Conservation (phyloP, 176 grass and related monocot genomes). For the Carex cristatella region DNA sequence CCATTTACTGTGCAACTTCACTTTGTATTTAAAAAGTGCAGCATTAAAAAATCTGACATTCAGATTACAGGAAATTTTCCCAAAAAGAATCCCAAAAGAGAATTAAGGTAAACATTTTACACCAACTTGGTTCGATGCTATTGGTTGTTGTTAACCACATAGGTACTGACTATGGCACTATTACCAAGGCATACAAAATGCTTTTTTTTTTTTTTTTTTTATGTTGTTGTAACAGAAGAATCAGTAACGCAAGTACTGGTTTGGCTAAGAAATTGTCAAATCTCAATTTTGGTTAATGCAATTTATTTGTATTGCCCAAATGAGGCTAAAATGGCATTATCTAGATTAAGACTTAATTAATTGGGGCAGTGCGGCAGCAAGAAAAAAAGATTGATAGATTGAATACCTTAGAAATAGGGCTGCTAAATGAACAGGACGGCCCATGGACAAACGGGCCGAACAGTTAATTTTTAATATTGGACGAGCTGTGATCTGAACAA, state of each 20-base stretch:
- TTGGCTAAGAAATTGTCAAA: background rate
- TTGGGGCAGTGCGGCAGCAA: slow-evolving; percentile 1
- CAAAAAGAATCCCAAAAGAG: background rate
- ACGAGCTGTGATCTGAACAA: too few relatives aligned
- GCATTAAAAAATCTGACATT: background rate
- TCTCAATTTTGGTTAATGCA: background rate
- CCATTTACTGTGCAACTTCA: background rate
- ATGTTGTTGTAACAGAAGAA: background rate
- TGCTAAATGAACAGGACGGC: too few relatives aligned
- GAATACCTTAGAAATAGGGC: slow-evolving; percentile 54
- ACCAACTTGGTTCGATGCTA: background rate
- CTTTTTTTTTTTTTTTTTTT: background rate
- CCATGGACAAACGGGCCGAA: too few relatives aligned
- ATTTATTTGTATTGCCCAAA: background rate
- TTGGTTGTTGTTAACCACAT: background rate
- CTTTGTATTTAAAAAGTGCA: background rate
- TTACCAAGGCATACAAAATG: background rate
- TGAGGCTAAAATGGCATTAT: background rate
- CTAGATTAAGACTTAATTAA: background rate
- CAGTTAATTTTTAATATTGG: too few relatives aligned
- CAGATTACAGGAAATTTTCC: background rate
- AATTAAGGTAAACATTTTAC: background rate
- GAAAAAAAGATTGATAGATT: slow-evolving; percentile 15
- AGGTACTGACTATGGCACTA: background rate
- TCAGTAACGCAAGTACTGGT: background rate